Conservation (phyloP, 768 basidiomycete species). For the Mycena haematopus region DNA sequence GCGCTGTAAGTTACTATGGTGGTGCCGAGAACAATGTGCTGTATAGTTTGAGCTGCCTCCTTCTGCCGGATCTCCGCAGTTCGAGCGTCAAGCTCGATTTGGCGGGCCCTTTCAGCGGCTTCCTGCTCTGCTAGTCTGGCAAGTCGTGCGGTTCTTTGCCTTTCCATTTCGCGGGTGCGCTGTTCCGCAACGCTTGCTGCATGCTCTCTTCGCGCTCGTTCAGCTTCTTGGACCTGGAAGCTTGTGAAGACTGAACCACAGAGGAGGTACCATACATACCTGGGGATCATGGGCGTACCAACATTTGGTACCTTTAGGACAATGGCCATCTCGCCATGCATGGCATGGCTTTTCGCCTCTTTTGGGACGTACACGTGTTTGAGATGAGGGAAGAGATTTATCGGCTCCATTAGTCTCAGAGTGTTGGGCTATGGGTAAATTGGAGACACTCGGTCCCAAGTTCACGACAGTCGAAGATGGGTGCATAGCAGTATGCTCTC, state of each 20-base stretch:
- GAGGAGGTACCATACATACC: constrained; percentile 30
- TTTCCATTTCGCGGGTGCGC: constrained; percentile 17
- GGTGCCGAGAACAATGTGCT: constrained; percentile 51
- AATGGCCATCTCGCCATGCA: constrained; percentile 46
- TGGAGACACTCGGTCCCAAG: background rate
- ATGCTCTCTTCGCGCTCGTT: constrained; percentile 28
- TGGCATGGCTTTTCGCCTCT: constrained; percentile 24
- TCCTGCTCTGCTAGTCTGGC: constrained; percentile 30
- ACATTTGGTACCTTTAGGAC: constrained; percentile 44
- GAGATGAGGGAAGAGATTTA: background rate
- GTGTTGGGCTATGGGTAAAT: background rate
- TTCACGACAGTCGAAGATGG: background rate
- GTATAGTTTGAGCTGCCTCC: constrained; percentile 51
- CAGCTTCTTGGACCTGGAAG: constrained; percentile 16
- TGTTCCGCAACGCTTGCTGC: constrained; percentile 17
- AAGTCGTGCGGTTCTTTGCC: constrained; percentile 10
- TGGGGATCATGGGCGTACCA: constrained; percentile 40
- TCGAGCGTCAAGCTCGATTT: constrained; percentile 30
- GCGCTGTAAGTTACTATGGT: constrained; percentile 57
- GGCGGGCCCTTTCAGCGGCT: constrained; percentile 30
- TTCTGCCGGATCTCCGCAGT: constrained; percentile 34
- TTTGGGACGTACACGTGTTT: constrained; percentile 12
- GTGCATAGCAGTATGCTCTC: background rate
- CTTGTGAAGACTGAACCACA: background rate
- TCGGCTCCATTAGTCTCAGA: background rate